Base-by-base conservation (phyloP, 106 monocot genomes). In the Dendrobium catenatum region DNA sequence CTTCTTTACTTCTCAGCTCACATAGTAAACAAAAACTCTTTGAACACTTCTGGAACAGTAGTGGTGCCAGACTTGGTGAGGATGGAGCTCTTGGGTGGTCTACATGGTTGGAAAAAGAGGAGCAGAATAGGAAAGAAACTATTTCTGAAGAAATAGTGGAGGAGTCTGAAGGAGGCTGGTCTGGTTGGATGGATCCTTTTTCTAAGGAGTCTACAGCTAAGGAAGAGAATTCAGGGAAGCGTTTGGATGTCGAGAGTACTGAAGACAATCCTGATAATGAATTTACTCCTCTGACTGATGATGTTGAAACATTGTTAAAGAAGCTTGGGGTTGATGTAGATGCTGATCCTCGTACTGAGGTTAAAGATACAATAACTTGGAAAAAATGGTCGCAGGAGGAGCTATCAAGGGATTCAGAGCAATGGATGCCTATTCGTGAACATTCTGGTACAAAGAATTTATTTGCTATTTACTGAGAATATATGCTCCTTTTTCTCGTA, bases 391-490 rank as follows among this genome's bases (percentile, higher is more conserved):
- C 94, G 27, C 70, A 77, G 76, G 92, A 89, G 77, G 94, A 97
- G 76, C 48, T 86, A 77, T 87, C 79, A 73, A 88, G 97, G 87
- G 97, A 91, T 47, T 80, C 72, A 73, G 85, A 82, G 56, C 94
- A 97, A 83, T 94, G 97, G 94, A 91, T 94, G 94, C 97, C 97
- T 89, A 81, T 97, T 81, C 92, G 77, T 58, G 84, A 91, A 82
- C 77, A 88, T 83, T 81, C 83, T 85, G 94, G 97, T 97, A 90
- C 59, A 58, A 82, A 26, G 20, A 26, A 74, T 80, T 82, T n/a
- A 40, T 83, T 75, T 67, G 19, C 37, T 89, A 13, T 80, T 73
- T 82, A 46, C 11, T 79, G 29, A 81, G 72, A 56, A 79, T 82
- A 18, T 27, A 2, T 81, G 15, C 68, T 54, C 74, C 15, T 76